Conservation (phyloP, 495 filamentous ascomycete species). For the Letharia lupina region DNA sequence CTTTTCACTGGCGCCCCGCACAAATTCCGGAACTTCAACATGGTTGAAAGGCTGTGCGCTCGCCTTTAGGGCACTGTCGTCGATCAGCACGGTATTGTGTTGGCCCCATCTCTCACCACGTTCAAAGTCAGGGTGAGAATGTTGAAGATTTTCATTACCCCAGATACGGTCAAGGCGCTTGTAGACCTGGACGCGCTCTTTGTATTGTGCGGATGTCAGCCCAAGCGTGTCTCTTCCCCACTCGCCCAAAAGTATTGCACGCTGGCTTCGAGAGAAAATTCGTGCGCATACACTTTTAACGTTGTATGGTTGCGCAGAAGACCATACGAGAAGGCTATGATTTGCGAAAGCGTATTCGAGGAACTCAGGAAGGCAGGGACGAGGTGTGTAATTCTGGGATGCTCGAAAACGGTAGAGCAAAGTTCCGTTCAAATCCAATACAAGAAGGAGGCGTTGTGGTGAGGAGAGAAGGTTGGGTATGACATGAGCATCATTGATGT, state of each 20-base stretch:
- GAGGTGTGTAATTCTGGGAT: constrained; percentile 40
- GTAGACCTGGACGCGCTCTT: constrained; percentile 71
- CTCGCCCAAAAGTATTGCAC: constrained; percentile 47
- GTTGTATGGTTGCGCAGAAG: constrained; percentile 66
- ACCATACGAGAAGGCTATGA: constrained; percentile 84
- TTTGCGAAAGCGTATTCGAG: constrained; percentile 55
- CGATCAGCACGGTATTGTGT: constrained; percentile 81
- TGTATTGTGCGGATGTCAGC: constrained; percentile 54
- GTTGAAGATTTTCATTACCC: constrained; percentile 45
- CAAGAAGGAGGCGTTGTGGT: constrained; percentile 55
- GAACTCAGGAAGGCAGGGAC: constrained; percentile 58
- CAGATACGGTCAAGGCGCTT: constrained; percentile 72
- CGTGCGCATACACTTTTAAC: constrained; percentile 51
- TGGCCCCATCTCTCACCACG: constrained; percentile 53
- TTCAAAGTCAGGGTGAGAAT: constrained; percentile 37
- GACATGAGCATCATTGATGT: constrained; percentile 37
- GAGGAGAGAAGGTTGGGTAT: constrained; percentile 25
- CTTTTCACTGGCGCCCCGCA: constrained; percentile 18
- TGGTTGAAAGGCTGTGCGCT: constrained; percentile 76
- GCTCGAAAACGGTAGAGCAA: constrained; percentile 53
- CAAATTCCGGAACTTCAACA: constrained; percentile 70
- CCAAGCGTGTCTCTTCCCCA: constrained; percentile 80
- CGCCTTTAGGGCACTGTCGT: constrained; percentile 75
- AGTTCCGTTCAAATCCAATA: constrained; percentile 92
- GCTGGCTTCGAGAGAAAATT: constrained; percentile 42